Percentiles rank a stretch among this genome's conserved stretches.
These are phyloP conservation scores for Acacia pycnantha DNA, from an alignment of 331 rosid genomes.

Conservation along the genomic window DNA sequence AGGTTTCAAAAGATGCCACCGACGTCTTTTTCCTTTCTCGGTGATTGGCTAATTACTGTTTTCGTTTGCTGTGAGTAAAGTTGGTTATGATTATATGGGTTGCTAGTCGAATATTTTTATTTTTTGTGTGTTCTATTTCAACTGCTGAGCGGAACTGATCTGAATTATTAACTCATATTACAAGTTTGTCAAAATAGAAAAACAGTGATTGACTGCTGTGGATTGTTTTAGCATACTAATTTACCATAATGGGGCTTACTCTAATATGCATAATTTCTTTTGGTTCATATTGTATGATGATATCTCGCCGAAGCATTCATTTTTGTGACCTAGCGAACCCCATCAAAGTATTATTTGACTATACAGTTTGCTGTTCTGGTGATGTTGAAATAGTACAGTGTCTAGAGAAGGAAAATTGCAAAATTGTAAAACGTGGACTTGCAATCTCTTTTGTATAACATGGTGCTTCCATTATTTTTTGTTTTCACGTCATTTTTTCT, in stretches of 20 bases:
- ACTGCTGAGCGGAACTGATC: slow-evolving; percentile 5
- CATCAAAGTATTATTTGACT: background rate
- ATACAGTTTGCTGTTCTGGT: background rate
- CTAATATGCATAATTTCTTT: background rate
- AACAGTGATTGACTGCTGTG: slow-evolving; percentile 11
- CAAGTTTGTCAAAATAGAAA: background rate
- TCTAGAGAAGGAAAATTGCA: background rate
- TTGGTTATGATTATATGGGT: background rate
- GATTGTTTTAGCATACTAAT: slow-evolving; percentile 7
- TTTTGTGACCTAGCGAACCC: background rate
- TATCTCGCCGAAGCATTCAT: background rate
- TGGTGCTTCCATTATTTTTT: background rate
- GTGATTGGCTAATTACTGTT: background rate
- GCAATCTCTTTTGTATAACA: background rate
- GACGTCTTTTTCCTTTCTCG: background rate
- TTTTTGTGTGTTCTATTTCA: background rate
- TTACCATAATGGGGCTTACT: background rate
- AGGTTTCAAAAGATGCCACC: background rate
- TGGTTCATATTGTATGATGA: background rate
- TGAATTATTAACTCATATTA: background rate
- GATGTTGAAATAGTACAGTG: background rate
- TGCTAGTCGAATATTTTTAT: background rate
- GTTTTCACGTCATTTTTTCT: background rate
- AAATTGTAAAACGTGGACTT: background rate
- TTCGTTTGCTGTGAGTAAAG: background rate